Evolutionary conservation across 768 basidiomycete genomes (phyloP).

Genomic region (Suillus discolor): DNA sequence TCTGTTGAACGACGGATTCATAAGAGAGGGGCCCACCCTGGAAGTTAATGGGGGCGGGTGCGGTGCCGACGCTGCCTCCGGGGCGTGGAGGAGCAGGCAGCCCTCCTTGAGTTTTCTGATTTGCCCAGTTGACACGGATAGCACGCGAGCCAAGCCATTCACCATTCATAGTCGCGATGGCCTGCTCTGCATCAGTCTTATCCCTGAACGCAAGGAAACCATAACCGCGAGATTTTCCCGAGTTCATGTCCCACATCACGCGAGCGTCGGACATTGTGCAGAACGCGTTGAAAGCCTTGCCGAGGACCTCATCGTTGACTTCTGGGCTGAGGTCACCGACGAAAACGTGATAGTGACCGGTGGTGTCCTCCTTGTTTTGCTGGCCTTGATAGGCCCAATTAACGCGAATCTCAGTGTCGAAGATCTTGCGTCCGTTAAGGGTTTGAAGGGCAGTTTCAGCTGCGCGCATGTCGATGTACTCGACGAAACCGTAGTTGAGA

Average conservation of each 20-base stretch:
- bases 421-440: constrained; percentile 98
- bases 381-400: constrained; percentile 99
- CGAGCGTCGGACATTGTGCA: constrained; percentile 96
- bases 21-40: constrained; percentile 87
- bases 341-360: constrained; percentile 97
- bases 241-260: constrained; percentile 99
- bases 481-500: constrained; percentile 99
- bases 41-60: constrained; percentile 91
- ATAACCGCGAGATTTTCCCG: constrained; percentile 97
- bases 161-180: constrained; percentile 99
- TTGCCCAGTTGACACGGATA: constrained; percentile 99
- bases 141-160: constrained; percentile 99
- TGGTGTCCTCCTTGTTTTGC: constrained; percentile 99
- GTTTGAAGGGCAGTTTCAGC: constrained; percentile 99
- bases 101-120: constrained; percentile 92
- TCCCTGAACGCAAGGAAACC: constrained; percentile 99
- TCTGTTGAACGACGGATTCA: constrained; percentile 92
- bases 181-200: constrained; percentile 98
- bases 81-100: constrained; percentile 43
- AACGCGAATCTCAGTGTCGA: constrained; percentile 98
- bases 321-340: constrained; percentile 99
- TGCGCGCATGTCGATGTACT: constrained; percentile 98
- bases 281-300: constrained; percentile 96
- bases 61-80: constrained; percentile 51
- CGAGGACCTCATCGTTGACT: constrained; percentile 96